Evolutionary conservation across 2,329 filamentous ascomycete species (phyloP).

Genomic region (Claviceps sp.): DNA sequence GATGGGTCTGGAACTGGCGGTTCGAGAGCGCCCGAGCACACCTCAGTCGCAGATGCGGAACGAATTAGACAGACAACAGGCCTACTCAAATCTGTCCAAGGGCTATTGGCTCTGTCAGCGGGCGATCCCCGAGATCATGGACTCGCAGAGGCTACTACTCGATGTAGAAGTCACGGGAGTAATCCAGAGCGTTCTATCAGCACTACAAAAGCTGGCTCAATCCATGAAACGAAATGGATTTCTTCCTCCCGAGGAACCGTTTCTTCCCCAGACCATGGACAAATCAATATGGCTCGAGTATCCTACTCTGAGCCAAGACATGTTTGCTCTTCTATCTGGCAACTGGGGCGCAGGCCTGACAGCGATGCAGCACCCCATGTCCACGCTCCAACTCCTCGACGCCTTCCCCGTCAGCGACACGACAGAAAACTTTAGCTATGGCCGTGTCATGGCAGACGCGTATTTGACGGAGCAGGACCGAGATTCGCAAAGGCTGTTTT

Average conservation of each 20-base stretch:
- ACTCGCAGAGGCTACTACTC: conserved; percentile 26
- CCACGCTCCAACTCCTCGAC: conserved; percentile 44
- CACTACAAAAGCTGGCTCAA: conserved; percentile 59
- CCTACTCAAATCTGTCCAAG: conserved; percentile 77
- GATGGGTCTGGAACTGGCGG: conserved; percentile 56
- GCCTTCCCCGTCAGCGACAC: conserved; percentile 69
- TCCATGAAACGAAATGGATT: conserved; percentile 79
- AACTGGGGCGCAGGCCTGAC: conserved; percentile 37
- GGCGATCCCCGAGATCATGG: conserved; percentile 35
- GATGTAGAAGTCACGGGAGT: conserved; percentile 38
- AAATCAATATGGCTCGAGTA: conserved; percentile 74
- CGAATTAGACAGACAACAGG: conserved; percentile 52
- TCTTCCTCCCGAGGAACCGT: conserved; percentile 53
- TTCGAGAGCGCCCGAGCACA: conserved; percentile 46
- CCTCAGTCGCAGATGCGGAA: conserved; percentile 40
- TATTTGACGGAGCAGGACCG: conserved; percentile 61
- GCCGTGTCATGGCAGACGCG: conserved; percentile 60
- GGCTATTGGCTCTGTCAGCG: conserved; percentile 64
- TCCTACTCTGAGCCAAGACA: conserved; percentile 57
- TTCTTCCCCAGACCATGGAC: conserved; percentile 66
- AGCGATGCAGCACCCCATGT: conserved; percentile 31
- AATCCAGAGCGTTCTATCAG: conserved; percentile 44
- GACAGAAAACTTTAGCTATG: conserved; percentile 61
- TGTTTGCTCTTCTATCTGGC: conserved; percentile 56
- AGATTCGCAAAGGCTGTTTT: conserved; percentile 51